Evolutionary conservation across 768 basidiomycete genomes (phyloP).

Genomic region (Suillus bovinus): DNA sequence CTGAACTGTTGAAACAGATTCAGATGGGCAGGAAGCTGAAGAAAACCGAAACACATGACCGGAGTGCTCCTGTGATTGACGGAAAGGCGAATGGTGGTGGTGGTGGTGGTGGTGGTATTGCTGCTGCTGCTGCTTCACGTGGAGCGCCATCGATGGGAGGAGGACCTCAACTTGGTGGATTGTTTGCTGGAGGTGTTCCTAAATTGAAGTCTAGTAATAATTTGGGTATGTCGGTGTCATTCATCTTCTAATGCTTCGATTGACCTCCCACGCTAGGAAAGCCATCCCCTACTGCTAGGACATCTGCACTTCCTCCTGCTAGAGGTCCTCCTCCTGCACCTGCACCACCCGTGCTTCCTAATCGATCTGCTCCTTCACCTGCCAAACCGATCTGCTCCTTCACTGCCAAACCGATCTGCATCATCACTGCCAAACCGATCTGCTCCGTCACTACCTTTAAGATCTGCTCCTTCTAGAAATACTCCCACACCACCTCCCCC

Average conservation of each 20-base stretch:
- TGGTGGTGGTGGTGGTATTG: constrained; percentile 39
- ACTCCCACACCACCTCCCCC: constrained; percentile 45
- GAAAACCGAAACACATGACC: constrained; percentile 82
- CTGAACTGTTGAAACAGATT: constrained; percentile 77
- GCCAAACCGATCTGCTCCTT: constrained; percentile 30
- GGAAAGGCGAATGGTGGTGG: constrained; percentile 32
- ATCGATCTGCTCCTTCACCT: constrained; percentile 29
- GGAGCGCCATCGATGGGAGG: constrained; percentile 32
- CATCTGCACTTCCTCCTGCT: constrained; percentile 21
- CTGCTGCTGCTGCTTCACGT: constrained; percentile 30
- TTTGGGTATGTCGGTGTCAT: constrained; percentile 44
- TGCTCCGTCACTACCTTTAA: constrained; percentile 38
- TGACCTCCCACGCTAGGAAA: constrained; percentile 59
- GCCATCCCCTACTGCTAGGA: constrained; percentile 38
- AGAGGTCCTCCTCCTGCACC: constrained; percentile 35
- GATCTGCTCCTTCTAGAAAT: constrained; percentile 43
- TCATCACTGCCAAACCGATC: constrained; percentile 27
- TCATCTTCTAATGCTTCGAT: constrained; percentile 13
- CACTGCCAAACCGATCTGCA: constrained; percentile 28
- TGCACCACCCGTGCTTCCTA: constrained; percentile 41
- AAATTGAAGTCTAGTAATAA: constrained; percentile 69
- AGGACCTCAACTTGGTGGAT: constrained; percentile 78
- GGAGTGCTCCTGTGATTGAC: constrained; percentile 68
- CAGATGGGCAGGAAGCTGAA: constrained; percentile 81
- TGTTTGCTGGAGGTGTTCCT: constrained; percentile 92